phyloP scores from a whole-genome alignment of 2,329 filamentous ascomycete genomes.

The Teratosphaeriaceae sp. region DNA sequence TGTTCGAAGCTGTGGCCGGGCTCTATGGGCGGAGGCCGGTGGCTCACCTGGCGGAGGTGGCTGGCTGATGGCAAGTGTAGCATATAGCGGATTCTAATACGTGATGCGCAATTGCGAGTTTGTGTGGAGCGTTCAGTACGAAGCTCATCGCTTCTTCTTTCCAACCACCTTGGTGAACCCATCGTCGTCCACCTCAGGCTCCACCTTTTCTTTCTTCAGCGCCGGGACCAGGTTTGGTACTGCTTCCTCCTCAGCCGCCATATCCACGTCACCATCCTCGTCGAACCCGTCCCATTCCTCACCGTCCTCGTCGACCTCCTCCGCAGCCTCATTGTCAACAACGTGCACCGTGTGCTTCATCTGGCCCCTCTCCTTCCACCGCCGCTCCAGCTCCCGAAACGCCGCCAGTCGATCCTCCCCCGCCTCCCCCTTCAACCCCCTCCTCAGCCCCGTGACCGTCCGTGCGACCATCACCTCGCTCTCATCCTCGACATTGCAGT shows the following conservation, averaged over 20 bases:
- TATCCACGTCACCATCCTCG: constrained; percentile 45
- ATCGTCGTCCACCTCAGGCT: constrained; percentile 46
- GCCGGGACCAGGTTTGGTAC: constrained; percentile 57
- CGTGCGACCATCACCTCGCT: constrained; percentile 67
- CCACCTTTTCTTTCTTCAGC: constrained; percentile 52
- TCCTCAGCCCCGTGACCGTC: constrained; percentile 62
- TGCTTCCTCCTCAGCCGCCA: constrained; percentile 51
- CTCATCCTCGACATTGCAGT: constrained; percentile 86
- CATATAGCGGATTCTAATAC: too few relatives aligned
- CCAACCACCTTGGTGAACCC: constrained; percentile 33
- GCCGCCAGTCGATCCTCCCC: constrained; percentile 73
- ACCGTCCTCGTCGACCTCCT: constrained; percentile 38
- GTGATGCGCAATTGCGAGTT: neutral
- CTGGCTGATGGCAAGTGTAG: neutral
- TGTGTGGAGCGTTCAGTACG: neutral
- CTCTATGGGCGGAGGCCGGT: constrained; percentile 54
- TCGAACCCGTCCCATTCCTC: constrained; percentile 45
- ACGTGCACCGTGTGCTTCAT: constrained; percentile 50
- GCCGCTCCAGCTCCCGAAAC: constrained; percentile 67
- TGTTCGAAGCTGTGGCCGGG: constrained; percentile 66
- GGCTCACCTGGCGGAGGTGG: constrained; percentile 3
- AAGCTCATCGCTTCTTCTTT: constrained; percentile 23
- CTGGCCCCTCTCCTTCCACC: constrained; percentile 63
- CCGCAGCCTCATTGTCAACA: constrained; percentile 54
- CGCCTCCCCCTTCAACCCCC: constrained; percentile 58